These are phyloP conservation scores for Colletotrichum abscissum DNA, from an alignment of 2,329 filamentous ascomycete genomes.

Conservation along the genomic window DNA sequence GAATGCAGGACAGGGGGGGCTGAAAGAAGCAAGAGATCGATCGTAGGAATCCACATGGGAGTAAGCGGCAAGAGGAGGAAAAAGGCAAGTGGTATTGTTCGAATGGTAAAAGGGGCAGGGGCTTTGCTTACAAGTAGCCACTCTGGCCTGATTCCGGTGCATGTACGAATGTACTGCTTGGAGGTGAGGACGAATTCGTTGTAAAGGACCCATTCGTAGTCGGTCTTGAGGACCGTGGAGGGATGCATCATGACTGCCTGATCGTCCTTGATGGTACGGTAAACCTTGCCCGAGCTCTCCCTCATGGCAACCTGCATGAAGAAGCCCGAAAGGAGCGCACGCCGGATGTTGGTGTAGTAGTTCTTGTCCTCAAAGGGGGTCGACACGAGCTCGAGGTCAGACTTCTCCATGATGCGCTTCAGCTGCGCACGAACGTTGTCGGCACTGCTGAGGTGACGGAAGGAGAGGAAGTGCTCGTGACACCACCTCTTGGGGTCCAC, in stretches of 20 bases:
- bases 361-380: constrained; percentile 95
- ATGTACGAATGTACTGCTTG: constrained; percentile 97
- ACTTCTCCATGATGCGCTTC: constrained; percentile 95
- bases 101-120: background rate
- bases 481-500: constrained; percentile 90
- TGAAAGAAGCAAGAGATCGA: background rate
- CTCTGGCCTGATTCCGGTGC: constrained; percentile 91
- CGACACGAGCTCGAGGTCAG: constrained; percentile 85
- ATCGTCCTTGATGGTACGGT: constrained; percentile 96
- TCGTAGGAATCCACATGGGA: background rate
- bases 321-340: constrained; percentile 92
- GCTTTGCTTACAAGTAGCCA: constrained; percentile 82
- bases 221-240: constrained; percentile 86
- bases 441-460: constrained; percentile 87
- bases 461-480: constrained; percentile 94
- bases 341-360: constrained; percentile 97
- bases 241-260: constrained; percentile 94
- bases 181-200: constrained; percentile 98
- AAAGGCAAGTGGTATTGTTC: background rate
- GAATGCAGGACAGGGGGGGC: background rate
- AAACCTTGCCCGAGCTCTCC: constrained; percentile 87
- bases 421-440: constrained; percentile 95
- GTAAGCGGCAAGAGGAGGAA: background rate
- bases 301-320: constrained; percentile 99
- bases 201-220: constrained; percentile 97